A percentile compares a stretch with the other conserved stretches of the same genome.
Conservation (phyloP, 805 yeast genomes). For the Suhomyces faveliae region DNA sequence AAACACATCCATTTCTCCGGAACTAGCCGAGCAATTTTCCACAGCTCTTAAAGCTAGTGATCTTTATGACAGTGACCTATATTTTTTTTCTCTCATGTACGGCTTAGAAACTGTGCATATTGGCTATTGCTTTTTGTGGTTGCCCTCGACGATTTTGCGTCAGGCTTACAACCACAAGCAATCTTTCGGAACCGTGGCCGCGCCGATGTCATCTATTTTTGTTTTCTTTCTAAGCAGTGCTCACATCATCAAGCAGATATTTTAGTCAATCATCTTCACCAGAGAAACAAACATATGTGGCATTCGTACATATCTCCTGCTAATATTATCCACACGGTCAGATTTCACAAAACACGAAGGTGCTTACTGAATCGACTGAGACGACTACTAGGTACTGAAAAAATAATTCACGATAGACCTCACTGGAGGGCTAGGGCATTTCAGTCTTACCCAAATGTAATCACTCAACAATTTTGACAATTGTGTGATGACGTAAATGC, state of each 20-base stretch:
- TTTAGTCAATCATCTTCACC: not conserved
- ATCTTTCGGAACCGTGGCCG: slow-evolving; percentile 1
- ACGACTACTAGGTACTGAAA: too few species aligned
- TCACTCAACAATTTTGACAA: not conserved
- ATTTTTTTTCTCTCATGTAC: not conserved
- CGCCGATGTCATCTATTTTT: not conserved
- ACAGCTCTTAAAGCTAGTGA: not conserved
- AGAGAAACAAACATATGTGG: not conserved
- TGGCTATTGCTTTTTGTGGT: not conserved
- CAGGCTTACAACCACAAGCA: slow-evolving; percentile 3
- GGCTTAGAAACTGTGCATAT: slow-evolving; percentile 1
- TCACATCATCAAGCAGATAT: not conserved
- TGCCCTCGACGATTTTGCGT: not conserved
- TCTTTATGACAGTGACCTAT: not conserved
- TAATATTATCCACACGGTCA: not conserved
- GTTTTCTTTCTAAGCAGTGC: not conserved
- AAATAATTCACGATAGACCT: too few species aligned
- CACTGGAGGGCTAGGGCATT: not conserved
- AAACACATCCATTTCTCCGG: not conserved
- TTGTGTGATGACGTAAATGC: not conserved
- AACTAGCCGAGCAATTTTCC: not conserved
- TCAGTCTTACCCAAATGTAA: not conserved
- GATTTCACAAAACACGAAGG: not conserved
- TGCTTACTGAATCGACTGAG: not conserved
- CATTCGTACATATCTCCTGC: not conserved